Conservation (phyloP, 805 yeast species). For the Candida tallmaniae region DNA sequence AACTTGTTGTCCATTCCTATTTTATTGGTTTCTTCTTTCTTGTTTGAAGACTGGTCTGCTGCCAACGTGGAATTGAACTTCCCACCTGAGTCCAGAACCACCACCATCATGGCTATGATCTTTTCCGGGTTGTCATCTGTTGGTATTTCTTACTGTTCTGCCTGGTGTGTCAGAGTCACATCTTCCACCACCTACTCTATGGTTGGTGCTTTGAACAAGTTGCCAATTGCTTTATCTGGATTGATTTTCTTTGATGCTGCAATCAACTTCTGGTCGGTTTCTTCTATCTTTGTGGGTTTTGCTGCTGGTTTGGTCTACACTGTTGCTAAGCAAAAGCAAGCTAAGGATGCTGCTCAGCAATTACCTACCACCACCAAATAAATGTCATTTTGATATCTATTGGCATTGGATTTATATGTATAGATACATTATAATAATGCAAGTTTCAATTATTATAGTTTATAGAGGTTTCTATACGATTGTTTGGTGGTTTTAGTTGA, state of each 20-base stretch:
- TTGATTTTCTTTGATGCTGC: conserved; percentile 93
- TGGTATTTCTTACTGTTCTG: conserved; percentile 97
- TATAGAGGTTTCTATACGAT: conserved; percentile 1
- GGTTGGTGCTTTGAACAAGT: conserved; percentile 98
- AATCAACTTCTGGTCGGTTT: conserved; percentile 84
- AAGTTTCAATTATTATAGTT: neutral
- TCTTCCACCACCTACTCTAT: conserved; percentile 97
- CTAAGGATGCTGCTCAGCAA: conserved; percentile 36
- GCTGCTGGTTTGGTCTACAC: conserved; percentile 95
- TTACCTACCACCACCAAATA: conserved; percentile 22
- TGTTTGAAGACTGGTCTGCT: conserved; percentile 91
- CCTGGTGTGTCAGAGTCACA: conserved; percentile 99
- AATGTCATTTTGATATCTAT: too few relatives aligned
- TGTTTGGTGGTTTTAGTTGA: too few relatives aligned
- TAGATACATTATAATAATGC: too few relatives aligned
- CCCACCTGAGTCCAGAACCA: conserved; percentile 64
- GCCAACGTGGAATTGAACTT: conserved; percentile 72
- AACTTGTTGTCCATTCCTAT: conserved; percentile 91
- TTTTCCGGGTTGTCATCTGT: conserved; percentile 92
- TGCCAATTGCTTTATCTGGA: conserved; percentile 96
- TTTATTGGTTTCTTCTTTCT: conserved; percentile 65
- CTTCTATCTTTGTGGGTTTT: conserved; percentile 91
- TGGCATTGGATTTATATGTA: too few relatives aligned
- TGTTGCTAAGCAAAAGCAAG: conserved; percentile 90
- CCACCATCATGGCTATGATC: conserved; percentile 77